A percentile compares a stretch with the other conserved stretches of the same genome.
phyloP scores from a whole-genome alignment of 2,329 filamentous ascomycete species.

The Hypoxylon sp. region DNA sequence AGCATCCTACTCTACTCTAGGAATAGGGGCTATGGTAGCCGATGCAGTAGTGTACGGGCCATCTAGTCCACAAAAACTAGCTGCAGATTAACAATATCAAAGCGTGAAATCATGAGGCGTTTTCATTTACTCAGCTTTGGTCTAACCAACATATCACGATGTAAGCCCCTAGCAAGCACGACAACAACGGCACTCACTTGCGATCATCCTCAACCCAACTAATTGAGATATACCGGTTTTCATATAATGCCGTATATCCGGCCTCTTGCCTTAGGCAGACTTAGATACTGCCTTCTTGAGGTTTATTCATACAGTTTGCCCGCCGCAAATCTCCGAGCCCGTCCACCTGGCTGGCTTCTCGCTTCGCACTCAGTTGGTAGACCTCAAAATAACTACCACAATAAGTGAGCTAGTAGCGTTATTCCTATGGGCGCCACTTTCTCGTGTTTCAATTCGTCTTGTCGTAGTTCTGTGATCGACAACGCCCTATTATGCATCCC shows the following conservation, averaged over 20 bases:
- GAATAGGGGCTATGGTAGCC: background rate
- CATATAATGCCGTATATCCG: background rate
- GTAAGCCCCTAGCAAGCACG: background rate
- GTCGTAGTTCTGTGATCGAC: too few relatives aligned
- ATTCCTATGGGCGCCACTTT: background rate
- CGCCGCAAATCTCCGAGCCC: background rate
- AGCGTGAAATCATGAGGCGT: background rate
- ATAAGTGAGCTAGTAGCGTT: background rate
- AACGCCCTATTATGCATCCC: too few relatives aligned
- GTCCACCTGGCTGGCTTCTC: background rate
- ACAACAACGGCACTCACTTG: background rate
- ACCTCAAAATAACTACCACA: too few relatives aligned
- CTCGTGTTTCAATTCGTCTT: background rate
- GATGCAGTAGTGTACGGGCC: background rate
- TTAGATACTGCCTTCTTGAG: background rate
- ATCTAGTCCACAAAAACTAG: background rate
- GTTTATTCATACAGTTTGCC: background rate
- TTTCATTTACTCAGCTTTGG: background rate
- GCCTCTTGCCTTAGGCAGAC: background rate
- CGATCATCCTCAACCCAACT: background rate
- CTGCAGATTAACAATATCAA: background rate
- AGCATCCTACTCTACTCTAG: background rate
- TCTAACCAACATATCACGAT: background rate
- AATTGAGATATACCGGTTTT: background rate
- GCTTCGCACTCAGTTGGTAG: background rate